A percentile compares a stretch with the other conserved stretches of the same genome.
Conservation (phyloP, 805 yeast genomes). For the Candida ficus region DNA sequence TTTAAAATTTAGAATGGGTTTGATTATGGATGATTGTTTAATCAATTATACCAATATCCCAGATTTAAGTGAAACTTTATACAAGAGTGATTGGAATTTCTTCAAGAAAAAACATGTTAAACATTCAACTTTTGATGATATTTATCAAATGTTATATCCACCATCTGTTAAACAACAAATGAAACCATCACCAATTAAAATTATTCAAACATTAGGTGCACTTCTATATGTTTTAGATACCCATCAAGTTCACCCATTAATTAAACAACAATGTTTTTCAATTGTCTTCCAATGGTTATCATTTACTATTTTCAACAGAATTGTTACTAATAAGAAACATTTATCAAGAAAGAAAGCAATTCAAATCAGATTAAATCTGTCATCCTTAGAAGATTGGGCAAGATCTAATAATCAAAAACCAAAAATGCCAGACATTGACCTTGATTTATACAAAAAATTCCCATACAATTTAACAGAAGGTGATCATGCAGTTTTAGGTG, state of each 20-base stretch:
- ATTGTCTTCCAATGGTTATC: conserved; percentile 78
- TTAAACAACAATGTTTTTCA: conserved; percentile 74
- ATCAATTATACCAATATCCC: conserved; percentile 79
- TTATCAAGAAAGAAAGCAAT: conserved; percentile 80
- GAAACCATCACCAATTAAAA: conserved; percentile 83
- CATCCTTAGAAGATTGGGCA: conserved; percentile 91
- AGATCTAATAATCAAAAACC: conserved; percentile 34
- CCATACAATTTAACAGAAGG: conserved; percentile 33
- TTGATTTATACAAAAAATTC: conserved; percentile 31
- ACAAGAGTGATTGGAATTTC: conserved; percentile 67
- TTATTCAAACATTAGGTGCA: conserved; percentile 86
- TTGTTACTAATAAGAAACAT: conserved; percentile 62
- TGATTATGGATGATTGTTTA: conserved; percentile 58
- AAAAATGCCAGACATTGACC: conserved; percentile 31
- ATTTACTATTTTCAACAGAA: conserved; percentile 63
- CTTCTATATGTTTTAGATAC: conserved; percentile 78
- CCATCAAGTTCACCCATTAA: conserved; percentile 71
- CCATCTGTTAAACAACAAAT: conserved; percentile 76
- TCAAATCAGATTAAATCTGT: conserved; percentile 82
- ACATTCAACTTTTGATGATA: conserved; percentile 61
- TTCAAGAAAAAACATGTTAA: conserved; percentile 39
- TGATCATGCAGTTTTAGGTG: conserved; percentile 8
- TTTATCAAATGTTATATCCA: conserved; percentile 72
- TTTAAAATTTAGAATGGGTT: conserved; percentile 53
- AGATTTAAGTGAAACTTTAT: conserved; percentile 69